Evolutionary conservation across 805 yeast genomes (phyloP), one percentile per base, ranked within the genome.

Genomic region (Candida sakaeoensis): DNA sequence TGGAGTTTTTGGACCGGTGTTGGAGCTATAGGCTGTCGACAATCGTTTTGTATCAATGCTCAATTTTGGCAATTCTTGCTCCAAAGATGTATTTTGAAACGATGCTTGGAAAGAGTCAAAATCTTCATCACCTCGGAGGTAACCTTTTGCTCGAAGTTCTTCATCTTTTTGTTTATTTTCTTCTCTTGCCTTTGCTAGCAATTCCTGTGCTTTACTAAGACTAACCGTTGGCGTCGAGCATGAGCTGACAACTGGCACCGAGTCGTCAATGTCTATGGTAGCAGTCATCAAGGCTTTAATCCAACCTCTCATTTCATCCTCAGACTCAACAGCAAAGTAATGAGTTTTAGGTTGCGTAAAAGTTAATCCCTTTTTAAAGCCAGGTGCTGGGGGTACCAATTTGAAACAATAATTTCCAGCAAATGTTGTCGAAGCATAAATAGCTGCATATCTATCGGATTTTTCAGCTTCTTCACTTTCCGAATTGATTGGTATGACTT

Each of bases 331-430:
- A 0, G 98, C 97, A 72, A 93, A 93, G 60, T 84, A 93, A 54
- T 93, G 99, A 6, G 89, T 85, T 49, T 89, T 87, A 21, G 96
- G 99, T 48, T 90, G 96, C 0, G 99, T 93, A 60, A 93, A 93
- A 0, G 96, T 90, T 42, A 93, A 76, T 0, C 98, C 98, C 63
- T 90, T 91, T 49, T 83, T 82, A 39, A 91, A 86, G 0, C 99
- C 99, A 0, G 98, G 98, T 2, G 95, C 95, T 0, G 99, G 99
- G 8, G 99, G 99, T 3, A 90, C 79, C 9, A 93, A 60, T 60
- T 90, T 90, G 70, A 93, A 91, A 54, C 96, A 88, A 57, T 79
- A 86, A 29, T 95, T 74, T n/a, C 98, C 98, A 32, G 85, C 82
- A 7, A 97, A 96, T 3, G 95, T 84, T 23, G 91, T 81, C 0